Conservation (phyloP, 2,329 filamentous ascomycete species). For the Zymoseptoria passerinii region DNA sequence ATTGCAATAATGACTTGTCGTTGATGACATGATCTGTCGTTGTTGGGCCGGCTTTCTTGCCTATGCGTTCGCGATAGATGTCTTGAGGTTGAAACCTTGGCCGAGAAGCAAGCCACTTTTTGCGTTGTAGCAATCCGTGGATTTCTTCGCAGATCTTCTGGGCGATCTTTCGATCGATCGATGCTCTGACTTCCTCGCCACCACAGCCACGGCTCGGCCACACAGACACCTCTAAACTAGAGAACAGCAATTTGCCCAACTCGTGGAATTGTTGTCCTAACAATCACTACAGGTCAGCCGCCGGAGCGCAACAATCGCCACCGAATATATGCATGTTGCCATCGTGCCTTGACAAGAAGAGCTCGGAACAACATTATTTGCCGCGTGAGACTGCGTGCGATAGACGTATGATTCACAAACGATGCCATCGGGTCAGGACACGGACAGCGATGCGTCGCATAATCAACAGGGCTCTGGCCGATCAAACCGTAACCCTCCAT, state of each 20-base stretch:
- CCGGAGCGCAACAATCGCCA: too few relatives aligned
- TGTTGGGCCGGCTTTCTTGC: too few relatives aligned
- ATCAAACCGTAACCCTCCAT: constrained; percentile 15
- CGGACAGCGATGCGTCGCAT: constrained; percentile 3
- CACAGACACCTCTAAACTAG: not conserved
- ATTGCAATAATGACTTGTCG: not conserved
- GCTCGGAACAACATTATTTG: not conserved
- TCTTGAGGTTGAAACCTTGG: too few relatives aligned
- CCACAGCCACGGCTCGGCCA: not conserved
- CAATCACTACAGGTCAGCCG: not conserved
- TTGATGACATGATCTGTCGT: not conserved
- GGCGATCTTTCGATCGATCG: not conserved
- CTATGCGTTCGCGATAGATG: too few relatives aligned
- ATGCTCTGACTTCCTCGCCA: not conserved
- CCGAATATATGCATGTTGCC: too few relatives aligned
- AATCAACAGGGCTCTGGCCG: constrained; percentile 1
- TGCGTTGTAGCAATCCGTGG: not conserved
- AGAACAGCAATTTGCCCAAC: not conserved
- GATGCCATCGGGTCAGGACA: constrained; percentile 10
- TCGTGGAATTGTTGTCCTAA: not conserved
- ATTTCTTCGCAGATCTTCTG: not conserved
- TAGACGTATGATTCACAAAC: not conserved
- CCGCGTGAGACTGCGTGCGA: not conserved
- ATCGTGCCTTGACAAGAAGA: not conserved
- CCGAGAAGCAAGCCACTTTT: not conserved